Evolutionary conservation across 805 yeast species (phyloP).

Genomic region (Lachancea mirantina): DNA sequence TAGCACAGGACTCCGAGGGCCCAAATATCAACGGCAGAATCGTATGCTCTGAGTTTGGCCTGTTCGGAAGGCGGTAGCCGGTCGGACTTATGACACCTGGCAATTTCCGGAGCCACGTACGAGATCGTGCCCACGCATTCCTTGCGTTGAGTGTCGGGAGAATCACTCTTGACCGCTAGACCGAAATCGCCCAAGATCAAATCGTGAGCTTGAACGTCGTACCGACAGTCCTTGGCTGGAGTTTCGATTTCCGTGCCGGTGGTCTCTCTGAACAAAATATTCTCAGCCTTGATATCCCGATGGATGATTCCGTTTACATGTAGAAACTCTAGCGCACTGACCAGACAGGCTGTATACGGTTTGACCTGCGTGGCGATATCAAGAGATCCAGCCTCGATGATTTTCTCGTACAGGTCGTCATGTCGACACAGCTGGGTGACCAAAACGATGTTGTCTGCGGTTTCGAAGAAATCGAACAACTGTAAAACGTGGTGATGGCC

Average conservation of each 20-base stretch:
- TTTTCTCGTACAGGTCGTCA: conserved; percentile 60
- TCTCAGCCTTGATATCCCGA: conserved; percentile 69
- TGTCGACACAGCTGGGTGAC: conserved; percentile 64
- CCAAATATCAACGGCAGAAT: conserved; percentile 63
- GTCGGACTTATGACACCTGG: conserved; percentile 33
- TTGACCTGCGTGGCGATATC: conserved; percentile 42
- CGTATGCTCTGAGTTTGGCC: conserved; percentile 35
- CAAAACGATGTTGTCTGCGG: conserved; percentile 45
- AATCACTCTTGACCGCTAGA: conserved; percentile 44
- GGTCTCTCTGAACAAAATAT: conserved; percentile 42
- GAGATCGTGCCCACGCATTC: conserved; percentile 63
- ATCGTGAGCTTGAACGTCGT: conserved; percentile 29
- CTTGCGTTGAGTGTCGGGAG: conserved; percentile 31
- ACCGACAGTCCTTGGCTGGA: conserved; percentile 11
- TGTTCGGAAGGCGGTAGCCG: conserved; percentile 14
- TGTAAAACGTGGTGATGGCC: conserved; percentile 47
- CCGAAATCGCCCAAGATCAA: conserved; percentile 45
- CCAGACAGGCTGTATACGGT: conserved; percentile 42
- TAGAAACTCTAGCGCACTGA: conserved; percentile 50
- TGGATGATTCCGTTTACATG: conserved; percentile 58
- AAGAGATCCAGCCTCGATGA: conserved; percentile 40
- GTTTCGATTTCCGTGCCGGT: conserved; percentile 2
- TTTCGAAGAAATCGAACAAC: conserved; percentile 63
- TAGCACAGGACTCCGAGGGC: conserved; percentile 68
- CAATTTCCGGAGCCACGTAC: conserved; percentile 70